Base-by-base conservation (phyloP, 371 early-diverging fungal species). In the Caulochytrium protostelioides region DNA sequence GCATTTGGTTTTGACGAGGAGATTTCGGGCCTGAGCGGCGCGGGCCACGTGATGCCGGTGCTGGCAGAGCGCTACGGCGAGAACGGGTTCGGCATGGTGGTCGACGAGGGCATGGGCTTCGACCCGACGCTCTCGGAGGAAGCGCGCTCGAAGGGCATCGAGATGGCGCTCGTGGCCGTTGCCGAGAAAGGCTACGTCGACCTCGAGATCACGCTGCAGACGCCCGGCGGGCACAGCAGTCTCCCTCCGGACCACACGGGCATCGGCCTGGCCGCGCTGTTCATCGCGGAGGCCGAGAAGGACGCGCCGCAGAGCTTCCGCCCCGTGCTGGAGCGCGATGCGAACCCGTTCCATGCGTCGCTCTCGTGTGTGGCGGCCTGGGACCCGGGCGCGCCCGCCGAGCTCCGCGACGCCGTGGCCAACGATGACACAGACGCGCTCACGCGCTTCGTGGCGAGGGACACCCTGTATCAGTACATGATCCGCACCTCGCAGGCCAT, bases 1-100 rank as follows among this genome's bases (percentile, higher is more conserved):
- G 54, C 50, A 1, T 54, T 51, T 45, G 58, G 58, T 0, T 48
- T 51, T 28, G 58, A 57, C 32, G 58, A 57, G 25, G 59, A 59
- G 36, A 55, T 59, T 41, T 20, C 41, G 29, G 46, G 46, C n/a
- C 32, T 44, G 19, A 20, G 26, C 8, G 32, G 39, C 22, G 22
- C 37, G 3, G 9, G 30, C 10, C 22, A 26, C 12, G 14, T 31
- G 38, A 28, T 39, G 21, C 39, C 39, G 16, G 39, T 34, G 17
- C 21, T 34, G 17, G 22, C 25, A 13, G 10, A 13, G 3, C 35
- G 29, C 9, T 30, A 36, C n/a, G 42, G 42, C 36, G 17, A 14
- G 29, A 33, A 49, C 8, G 38, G 37, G 24, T 24, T 53, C 20
- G 50, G 32, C 12, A 16, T 49, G 21, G 24, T 57, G n/a, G 29